These are phyloP conservation scores for Crithidia bombi DNA, from an alignment of 208 protist genomes.

Conservation along the genomic window DNA sequence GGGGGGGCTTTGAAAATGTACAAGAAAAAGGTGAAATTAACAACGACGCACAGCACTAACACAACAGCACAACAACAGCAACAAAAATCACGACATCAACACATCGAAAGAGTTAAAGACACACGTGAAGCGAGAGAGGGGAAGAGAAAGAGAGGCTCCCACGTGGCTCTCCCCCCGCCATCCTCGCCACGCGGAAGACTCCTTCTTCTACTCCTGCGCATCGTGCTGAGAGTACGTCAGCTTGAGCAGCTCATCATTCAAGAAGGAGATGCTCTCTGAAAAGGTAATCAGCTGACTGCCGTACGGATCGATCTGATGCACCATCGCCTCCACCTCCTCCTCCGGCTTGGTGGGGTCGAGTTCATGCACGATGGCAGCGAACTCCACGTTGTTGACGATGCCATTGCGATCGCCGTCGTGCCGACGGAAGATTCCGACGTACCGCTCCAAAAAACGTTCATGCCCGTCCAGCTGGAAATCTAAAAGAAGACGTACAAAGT, in stretches of 20 bases:
- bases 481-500: slow-evolving; percentile 81
- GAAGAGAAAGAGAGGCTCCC: too few species aligned
- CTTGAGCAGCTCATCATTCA: slow-evolving; percentile 73
- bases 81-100: too few species aligned
- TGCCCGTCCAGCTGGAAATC: slow-evolving; percentile 92
- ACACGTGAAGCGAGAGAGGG: too few species aligned
- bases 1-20: too few species aligned
- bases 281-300: slow-evolving; percentile 86
- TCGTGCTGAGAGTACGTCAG: slow-evolving; percentile 16
- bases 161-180: too few species aligned
- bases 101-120: too few species aligned
- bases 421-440: slow-evolving; percentile 72
- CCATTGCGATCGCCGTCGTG: slow-evolving; percentile 81
- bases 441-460: slow-evolving; percentile 81
- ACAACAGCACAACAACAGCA: too few species aligned
- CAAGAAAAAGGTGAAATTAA: too few species aligned
- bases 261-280: slow-evolving; percentile 75
- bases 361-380: slow-evolving; percentile 51
- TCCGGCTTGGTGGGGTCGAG: slow-evolving; percentile 64
- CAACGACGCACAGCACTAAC: too few species aligned
- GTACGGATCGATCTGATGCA: slow-evolving; percentile 67
- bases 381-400: slow-evolving; percentile 78
- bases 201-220: slow-evolving; percentile 6
- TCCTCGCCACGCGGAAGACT: too few species aligned
- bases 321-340: slow-evolving; percentile 57